Conservation (phyloP, 2,329 filamentous ascomycete genomes). For the Parafenestella ontariensis region DNA sequence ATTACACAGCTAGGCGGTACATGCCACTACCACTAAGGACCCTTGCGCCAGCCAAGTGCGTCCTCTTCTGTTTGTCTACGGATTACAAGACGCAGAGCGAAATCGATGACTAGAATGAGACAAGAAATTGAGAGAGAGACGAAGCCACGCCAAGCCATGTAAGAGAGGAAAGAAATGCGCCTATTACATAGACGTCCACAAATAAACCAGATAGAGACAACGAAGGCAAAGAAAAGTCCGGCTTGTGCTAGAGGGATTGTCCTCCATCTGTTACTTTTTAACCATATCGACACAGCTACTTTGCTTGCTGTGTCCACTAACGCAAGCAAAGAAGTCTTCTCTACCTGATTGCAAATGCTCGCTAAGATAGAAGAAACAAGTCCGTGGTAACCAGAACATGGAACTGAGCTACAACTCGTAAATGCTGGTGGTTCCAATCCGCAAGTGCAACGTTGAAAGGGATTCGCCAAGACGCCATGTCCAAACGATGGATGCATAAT, state of each 20-base stretch:
- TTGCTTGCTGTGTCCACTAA: conserved; percentile 27
- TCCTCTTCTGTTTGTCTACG: conserved; percentile 32
- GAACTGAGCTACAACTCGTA: conserved; percentile 49
- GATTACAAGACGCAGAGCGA: conserved; percentile 20
- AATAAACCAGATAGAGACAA: conserved; percentile 34
- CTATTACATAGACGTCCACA: conserved; percentile 22
- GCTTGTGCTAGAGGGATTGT: conserved; percentile 29
- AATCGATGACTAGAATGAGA: conserved; percentile 26
- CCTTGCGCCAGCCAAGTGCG: conserved; percentile 38
- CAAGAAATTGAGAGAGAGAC: conserved; percentile 21
- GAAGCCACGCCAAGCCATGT: conserved; percentile 29
- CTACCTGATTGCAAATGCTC: conserved; percentile 50
- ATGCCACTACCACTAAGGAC: conserved; percentile 30
- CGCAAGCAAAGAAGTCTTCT: conserved; percentile 31
- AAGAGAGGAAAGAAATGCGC: conserved; percentile 24
- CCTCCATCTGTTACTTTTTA: conserved; percentile 27
- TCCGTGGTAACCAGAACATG: conserved; percentile 52
- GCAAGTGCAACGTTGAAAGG: conserved; percentile 42
- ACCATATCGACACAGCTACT: conserved; percentile 27
- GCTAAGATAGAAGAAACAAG: conserved; percentile 51
- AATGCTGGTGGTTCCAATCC: conserved; percentile 50
- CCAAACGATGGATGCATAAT: conserved; percentile 51
- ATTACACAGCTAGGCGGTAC: conserved; percentile 37
- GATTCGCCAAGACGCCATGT: conserved; percentile 53
- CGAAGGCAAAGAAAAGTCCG: conserved; percentile 34